Conservation (phyloP, 2,329 filamentous ascomycete species). For the Claviceps africana region DNA sequence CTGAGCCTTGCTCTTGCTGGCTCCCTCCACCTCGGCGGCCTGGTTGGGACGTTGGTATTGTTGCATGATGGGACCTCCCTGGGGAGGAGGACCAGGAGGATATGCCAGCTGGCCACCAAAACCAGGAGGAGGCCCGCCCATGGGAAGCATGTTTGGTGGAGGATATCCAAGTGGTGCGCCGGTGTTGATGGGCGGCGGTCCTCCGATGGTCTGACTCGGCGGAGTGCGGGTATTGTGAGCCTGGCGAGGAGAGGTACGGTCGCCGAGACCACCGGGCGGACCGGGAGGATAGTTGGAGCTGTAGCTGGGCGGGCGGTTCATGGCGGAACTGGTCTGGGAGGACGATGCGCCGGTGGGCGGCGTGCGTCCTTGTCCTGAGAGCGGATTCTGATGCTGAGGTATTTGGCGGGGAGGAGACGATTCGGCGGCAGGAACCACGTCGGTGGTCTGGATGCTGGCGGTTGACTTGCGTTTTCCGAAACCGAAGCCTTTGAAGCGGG, state of each 20-base stretch:
- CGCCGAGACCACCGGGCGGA: constrained; percentile 28
- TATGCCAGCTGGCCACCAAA: constrained; percentile 33
- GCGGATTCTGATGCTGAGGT: constrained; percentile 30
- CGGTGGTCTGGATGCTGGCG: constrained; percentile 41
- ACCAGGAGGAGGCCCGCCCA: constrained; percentile 32
- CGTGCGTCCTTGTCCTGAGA: constrained; percentile 18
- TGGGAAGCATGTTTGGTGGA: constrained; percentile 31
- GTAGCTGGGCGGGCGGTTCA: constrained; percentile 56
- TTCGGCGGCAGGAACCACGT: constrained; percentile 22
- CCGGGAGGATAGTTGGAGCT: constrained; percentile 38
- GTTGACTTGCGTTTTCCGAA: constrained; percentile 68
- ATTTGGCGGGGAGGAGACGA: constrained; percentile 29
- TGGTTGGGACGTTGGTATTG: constrained; percentile 28
- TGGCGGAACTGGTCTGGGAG: constrained; percentile 36
- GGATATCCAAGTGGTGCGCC: constrained; percentile 47
- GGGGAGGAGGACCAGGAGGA: constrained; percentile 29
- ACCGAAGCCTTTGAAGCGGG: constrained; percentile 65
- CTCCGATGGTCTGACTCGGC: constrained; percentile 46
- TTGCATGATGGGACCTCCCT: constrained; percentile 24
- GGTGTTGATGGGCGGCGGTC: constrained; percentile 54
- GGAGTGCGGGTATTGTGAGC: constrained; percentile 38
- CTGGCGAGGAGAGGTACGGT: constrained; percentile 39
- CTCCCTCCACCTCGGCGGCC: constrained; percentile 69
- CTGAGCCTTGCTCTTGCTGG: constrained; percentile 83
- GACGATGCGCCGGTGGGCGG: constrained; percentile 25